Base-by-base conservation (phyloP, 2,329 filamentous ascomycete genomes). In the Curvularia hawaiiensis region DNA sequence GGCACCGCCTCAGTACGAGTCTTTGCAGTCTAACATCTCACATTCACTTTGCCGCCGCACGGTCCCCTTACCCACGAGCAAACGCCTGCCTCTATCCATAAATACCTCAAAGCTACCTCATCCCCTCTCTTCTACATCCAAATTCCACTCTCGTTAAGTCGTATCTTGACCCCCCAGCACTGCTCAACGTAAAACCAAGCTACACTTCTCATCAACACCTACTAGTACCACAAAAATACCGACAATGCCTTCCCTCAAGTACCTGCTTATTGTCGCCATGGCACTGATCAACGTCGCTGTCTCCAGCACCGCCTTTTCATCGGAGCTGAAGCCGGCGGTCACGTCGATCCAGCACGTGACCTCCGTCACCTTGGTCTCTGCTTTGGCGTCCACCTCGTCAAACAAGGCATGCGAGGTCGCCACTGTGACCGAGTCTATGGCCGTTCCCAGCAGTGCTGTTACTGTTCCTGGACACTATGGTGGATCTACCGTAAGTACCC, bases 181-280 rank as follows among this genome's bases (percentile, higher is more conserved):
- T 26, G 4, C 12, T 39, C 35, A 24, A 52, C 40, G 20, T 44
- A 28, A 22, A 33, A 33, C 22, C 33, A 58, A 50, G 31, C 55
- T 33, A 50, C 26, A 49, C 46, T 38, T 40, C 2, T 35, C 56
- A 50, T 24, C 22, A 24, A 24, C 22, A 24, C 22, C 22, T 24
- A 24, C 33, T 50, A 44, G 14, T 26, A 46, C 24, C 22, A 22
- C n/a, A 14, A 16, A 18, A 38, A 22, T n/a, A 38, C 22, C 10
- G 30, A 18, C 46, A 54, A 62, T 62, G 60, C 40, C 31, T 20
- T 39, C 40, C 33, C 50, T 60, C 57, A 60, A 45, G 44, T 18
- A 16, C 7, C 31, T 20, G 5, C 8, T 58, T 31, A 4, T 58
- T 50, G 57, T 54, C 26, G 30, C 50, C 14, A 35, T 38, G 12